Base-by-base conservation (phyloP, 2,329 filamentous ascomycete species). In the Exophiala alcalophila region DNA sequence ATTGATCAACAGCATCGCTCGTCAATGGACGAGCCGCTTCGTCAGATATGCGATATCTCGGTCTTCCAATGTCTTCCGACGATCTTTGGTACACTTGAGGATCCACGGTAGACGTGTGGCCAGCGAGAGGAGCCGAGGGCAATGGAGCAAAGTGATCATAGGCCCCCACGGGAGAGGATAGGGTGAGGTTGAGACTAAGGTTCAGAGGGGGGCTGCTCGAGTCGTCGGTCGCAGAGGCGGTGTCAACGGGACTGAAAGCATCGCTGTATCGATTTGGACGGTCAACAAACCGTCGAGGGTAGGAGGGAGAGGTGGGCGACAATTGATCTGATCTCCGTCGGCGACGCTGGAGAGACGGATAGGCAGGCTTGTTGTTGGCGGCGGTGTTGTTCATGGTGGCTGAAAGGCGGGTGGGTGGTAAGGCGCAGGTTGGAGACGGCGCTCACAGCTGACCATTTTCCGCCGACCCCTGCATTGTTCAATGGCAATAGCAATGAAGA, bases 251-350 rank as follows among this genome's bases (percentile, higher is more conserved):
- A 20, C 49, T 53, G 21, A 53, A 21, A 10, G 30, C 31, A 18
- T 54, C 51, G 35, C 40, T 47, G 23, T 43, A 31, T 28, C 45
- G 43, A 27, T 44, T 49, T 18, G 44, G 38, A 29, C 51, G 49
- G 29, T 52, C 51, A 39, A 46, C 10, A 20, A 43, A 30, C 37
- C 51, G 48, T 27, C 54, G 39, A 12, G 47, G 31, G 26, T 44
- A 47, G 14, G 42, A 38, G 18, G 54, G 53, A 21, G 53, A 56
- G 20, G 44, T 49, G 9, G 53, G 54, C 8, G 52, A 55, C 23
- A 42, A 15, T 20, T 54, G 54, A 15, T 52, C 53, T 15, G 51
- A 54, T 34, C 43, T 54, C 25, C 54, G 41, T 31, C 51, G 39
- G 29, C 38, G 52, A 34, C 54, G 44, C 31, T 56, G 49, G n/a